Percentiles rank a stretch among this genome's conserved stretches.
These are phyloP conservation scores for Nakazawaea wickerhamii DNA, from an alignment of 805 yeast genomes.

Conservation along the genomic window DNA sequence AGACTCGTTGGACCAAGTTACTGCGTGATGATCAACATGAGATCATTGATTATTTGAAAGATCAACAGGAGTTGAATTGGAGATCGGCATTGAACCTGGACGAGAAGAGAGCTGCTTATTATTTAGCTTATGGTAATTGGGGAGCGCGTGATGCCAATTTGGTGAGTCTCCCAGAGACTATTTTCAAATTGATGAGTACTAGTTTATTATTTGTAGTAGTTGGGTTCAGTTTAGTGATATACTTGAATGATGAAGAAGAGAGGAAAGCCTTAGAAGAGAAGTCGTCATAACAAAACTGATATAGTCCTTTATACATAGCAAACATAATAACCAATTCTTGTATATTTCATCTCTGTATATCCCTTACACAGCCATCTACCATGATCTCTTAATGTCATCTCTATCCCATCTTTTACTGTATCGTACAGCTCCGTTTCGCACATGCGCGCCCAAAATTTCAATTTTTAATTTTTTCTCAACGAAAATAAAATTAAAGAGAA, in stretches of 20 bases:
- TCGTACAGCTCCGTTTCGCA: too few species aligned
- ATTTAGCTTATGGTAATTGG: conserved; percentile 57
- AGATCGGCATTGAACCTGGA: conserved; percentile 32
- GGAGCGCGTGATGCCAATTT: conserved; percentile 43
- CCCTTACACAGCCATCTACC: too few species aligned
- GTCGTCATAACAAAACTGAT: too few species aligned
- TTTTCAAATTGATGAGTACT: conserved; percentile 28
- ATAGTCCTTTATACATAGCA: too few species aligned
- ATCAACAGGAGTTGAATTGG: conserved; percentile 34
- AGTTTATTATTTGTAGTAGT: conserved; percentile 27
- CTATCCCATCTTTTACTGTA: too few species aligned
- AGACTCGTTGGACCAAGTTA: conserved; percentile 27
- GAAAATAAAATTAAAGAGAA: too few species aligned
- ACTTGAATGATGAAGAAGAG: conserved; percentile 24
- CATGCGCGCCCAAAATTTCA: too few species aligned
- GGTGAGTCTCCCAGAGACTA: conserved; percentile 26
- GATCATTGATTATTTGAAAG: conserved; percentile 28
- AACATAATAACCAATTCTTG: too few species aligned
- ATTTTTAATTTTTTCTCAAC: too few species aligned
- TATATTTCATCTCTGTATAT: too few species aligned
- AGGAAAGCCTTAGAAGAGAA: conserved; percentile 1
- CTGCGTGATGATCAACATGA: conserved; percentile 29
- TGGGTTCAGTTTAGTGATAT: conserved; percentile 28
- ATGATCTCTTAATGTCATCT: too few species aligned
- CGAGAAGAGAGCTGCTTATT: conserved; percentile 55